Evolutionary conservation across 305 asterid genomes (phyloP).

Genomic region (Rubia peregrina): DNA sequence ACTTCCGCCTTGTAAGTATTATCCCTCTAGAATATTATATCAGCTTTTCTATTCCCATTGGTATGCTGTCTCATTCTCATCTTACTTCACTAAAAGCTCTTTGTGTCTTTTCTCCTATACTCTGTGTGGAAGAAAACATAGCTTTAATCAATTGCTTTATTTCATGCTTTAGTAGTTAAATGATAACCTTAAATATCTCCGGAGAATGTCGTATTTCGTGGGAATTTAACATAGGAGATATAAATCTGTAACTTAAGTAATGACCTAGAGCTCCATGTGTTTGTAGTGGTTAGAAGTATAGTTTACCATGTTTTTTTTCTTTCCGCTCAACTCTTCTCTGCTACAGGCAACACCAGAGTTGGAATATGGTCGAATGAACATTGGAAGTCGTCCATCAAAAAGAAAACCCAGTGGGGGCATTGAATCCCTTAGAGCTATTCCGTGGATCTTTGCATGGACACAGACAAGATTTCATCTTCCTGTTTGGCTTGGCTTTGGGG

Average conservation of each 20-base stretch:
- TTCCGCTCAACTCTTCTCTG: background rate
- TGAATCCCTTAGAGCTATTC: constrained; percentile 91
- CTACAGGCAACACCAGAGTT: constrained; percentile 83
- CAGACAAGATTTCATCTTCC: constrained; percentile 96
- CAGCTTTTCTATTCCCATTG: background rate
- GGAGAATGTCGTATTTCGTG: background rate
- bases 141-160: background rate
- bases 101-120: background rate
- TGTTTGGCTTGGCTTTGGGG: constrained; percentile 93
- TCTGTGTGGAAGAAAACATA: background rate
- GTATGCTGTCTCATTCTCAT: background rate
- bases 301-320: background rate
- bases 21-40: background rate
- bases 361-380: constrained; percentile 94
- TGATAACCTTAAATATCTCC: background rate
- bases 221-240: background rate
- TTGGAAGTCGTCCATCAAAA: constrained; percentile 90
- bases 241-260: background rate
- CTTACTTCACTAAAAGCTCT: background rate
- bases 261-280: background rate
- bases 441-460: constrained; percentile 98
- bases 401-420: constrained; percentile 92
- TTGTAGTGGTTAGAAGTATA: background rate
- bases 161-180: background rate
- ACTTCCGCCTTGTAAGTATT: constrained; percentile 79